phyloP scores from a whole-genome alignment of 805 yeast genomes.

The Candida khao-thaluensis region DNA sequence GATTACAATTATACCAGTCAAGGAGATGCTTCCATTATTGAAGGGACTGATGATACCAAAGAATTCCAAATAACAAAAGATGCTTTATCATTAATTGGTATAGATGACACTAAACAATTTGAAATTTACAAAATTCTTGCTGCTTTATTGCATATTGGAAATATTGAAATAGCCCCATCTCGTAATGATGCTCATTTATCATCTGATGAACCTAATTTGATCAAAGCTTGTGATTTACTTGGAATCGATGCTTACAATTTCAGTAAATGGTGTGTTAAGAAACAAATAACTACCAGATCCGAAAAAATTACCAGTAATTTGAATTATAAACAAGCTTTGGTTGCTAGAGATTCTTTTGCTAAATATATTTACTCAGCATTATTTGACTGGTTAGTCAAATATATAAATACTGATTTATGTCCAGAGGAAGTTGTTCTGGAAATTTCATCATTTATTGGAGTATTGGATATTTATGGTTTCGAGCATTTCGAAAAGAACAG shows the following conservation, averaged over 20 bases:
- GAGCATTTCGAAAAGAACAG: conserved; percentile 94
- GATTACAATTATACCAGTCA: conserved; percentile 84
- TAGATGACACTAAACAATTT: conserved; percentile 54
- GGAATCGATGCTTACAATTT: conserved; percentile 73
- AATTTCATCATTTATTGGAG: conserved; percentile 83
- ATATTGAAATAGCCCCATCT: conserved; percentile 80
- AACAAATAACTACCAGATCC: conserved; percentile 87
- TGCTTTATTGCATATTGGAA: conserved; percentile 89
- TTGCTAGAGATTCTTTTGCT: conserved; percentile 95
- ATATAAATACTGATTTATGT: conserved; percentile 79
- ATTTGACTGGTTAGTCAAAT: conserved; percentile 92
- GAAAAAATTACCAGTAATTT: conserved; percentile 87
- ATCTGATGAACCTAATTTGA: conserved; percentile 82
- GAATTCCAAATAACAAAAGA: conserved; percentile 76
- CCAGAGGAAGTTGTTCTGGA: conserved; percentile 63
- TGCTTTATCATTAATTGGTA: conserved; percentile 79
- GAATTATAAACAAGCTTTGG: conserved; percentile 78
- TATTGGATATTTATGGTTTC: conserved; percentile 94
- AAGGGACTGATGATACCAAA: conserved; percentile 75
- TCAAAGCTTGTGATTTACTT: conserved; percentile 77
- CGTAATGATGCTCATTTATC: conserved; percentile 78
- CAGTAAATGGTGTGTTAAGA: conserved; percentile 90
- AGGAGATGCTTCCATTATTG: conserved; percentile 74
- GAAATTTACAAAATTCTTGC: conserved; percentile 79
- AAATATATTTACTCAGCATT: conserved; percentile 89